Evolutionary conservation across 2,329 filamentous ascomycete genomes (phyloP).

Genomic region (Penicillium vulpinum): DNA sequence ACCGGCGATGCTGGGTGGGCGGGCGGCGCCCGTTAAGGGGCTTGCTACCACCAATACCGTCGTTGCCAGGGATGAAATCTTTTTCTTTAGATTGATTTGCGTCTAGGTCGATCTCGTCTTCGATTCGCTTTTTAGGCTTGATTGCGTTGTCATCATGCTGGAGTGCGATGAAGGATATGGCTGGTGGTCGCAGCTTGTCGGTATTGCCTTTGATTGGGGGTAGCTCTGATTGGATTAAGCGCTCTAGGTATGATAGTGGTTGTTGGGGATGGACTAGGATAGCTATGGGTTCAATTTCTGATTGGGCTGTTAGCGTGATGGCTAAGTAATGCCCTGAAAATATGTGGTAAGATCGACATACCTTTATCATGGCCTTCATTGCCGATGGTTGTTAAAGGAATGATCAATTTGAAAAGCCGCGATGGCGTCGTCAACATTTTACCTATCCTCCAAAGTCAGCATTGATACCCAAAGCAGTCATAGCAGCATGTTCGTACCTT

Average conservation of each 20-base stretch:
- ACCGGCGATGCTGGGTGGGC: conserved; percentile 46
- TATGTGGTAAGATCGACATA: conserved; percentile 7
- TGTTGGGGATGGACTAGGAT: conserved; percentile 87
- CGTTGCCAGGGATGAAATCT: conserved; percentile 7
- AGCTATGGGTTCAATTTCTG: conserved; percentile 76
- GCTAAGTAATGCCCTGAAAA: not conserved
- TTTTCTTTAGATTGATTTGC: conserved; percentile 17
- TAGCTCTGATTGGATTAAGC: conserved; percentile 83
- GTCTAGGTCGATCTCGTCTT: conserved; percentile 46
- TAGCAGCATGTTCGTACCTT: conserved; percentile 48
- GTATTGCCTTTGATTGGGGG: conserved; percentile 64
- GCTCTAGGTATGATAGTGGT: conserved; percentile 84
- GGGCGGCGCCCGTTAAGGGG: conserved; percentile 9
- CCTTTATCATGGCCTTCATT: conserved; percentile 60
- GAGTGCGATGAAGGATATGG: conserved; percentile 76
- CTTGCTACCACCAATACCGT: conserved; percentile 5
- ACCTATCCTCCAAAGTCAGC: conserved; percentile 47
- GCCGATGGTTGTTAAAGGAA: conserved; percentile 68
- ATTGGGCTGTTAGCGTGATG: conserved; percentile 2
- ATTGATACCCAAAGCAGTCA: not conserved
- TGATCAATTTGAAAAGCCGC: conserved; percentile 74
- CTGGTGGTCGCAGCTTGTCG: conserved; percentile 68
- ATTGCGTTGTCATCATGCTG: conserved; percentile 65
- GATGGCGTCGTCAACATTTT: conserved; percentile 80
- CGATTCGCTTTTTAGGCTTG: conserved; percentile 39